Percentiles rank a stretch among this genome's conserved stretches.
Conservation (phyloP, 78 protist species). For the Dictyostelium purpureum region DNA sequence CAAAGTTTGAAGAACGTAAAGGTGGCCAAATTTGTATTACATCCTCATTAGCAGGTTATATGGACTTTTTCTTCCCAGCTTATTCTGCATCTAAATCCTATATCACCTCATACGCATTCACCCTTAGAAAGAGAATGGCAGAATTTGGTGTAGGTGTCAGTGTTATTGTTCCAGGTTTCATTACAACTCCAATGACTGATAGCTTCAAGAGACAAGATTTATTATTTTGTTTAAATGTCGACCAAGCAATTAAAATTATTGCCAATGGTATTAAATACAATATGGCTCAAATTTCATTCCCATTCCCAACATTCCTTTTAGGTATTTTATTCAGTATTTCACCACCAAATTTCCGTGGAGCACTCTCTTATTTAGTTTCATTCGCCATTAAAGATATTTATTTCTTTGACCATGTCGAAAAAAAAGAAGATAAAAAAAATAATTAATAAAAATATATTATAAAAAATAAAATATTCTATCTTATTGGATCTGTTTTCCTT, state of each 20-base stretch:
- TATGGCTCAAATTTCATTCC: background rate
- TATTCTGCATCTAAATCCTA: background rate
- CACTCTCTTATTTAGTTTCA: too few species aligned
- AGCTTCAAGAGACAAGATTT: background rate
- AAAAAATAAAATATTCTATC: too few species aligned
- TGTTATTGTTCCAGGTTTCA: background rate
- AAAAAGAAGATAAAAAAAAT: background rate
- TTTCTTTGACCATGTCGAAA: too few species aligned
- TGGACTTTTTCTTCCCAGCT: background rate
- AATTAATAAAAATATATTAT: too few species aligned
- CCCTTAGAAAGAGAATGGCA: background rate
- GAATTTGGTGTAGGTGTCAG: slow-evolving; percentile 20
- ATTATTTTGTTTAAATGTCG: background rate
- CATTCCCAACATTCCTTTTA: background rate
- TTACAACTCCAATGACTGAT: background rate
- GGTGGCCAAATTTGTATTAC: background rate
- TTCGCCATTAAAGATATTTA: too few species aligned
- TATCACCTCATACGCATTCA: background rate
- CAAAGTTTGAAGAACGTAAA: background rate
- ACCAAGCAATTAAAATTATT: background rate
- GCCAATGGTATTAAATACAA: background rate
- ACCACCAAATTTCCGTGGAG: slow-evolving; percentile 19
- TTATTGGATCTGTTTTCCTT: too few species aligned
- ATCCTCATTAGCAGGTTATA: background rate
- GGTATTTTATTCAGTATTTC: background rate